Percentiles rank a stretch among this genome's conserved stretches.
Evolutionary conservation across 2,329 filamentous ascomycete genomes (phyloP).

Genomic region (Aspergillaceae sp.): DNA sequence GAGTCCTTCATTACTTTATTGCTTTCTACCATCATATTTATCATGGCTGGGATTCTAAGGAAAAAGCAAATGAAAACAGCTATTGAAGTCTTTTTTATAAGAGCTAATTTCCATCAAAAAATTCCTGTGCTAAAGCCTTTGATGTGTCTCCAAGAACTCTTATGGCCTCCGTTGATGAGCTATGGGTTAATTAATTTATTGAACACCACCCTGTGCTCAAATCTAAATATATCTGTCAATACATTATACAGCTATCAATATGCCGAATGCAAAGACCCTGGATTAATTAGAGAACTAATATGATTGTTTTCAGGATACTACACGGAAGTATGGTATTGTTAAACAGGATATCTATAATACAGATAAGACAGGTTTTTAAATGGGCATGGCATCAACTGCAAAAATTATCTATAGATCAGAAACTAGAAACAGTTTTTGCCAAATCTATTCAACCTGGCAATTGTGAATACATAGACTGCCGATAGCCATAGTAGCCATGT

Average conservation of each 20-base stretch:
- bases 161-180: no score
- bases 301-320: background rate
- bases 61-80: no score
- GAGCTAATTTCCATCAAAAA: no score
- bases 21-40: no score
- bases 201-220: background rate
- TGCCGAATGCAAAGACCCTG: background rate
- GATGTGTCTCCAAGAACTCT: no score
- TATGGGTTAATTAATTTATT: no score
- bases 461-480: background rate
- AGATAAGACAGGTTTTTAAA: background rate
- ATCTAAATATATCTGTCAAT: background rate
- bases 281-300: background rate
- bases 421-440: background rate
- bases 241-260: background rate
- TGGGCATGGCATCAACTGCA: background rate
- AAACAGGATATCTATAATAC: constrained; percentile 1
- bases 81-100: no score
- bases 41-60: no score
- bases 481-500: background rate
- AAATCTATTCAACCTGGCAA: background rate
- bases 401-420: background rate
- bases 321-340: background rate
- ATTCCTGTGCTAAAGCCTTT: no score
- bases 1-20: no score